Evolutionary conservation across 192 early-diverging fungal genomes (phyloP).

Genomic region (Pilaira anomala): DNA sequence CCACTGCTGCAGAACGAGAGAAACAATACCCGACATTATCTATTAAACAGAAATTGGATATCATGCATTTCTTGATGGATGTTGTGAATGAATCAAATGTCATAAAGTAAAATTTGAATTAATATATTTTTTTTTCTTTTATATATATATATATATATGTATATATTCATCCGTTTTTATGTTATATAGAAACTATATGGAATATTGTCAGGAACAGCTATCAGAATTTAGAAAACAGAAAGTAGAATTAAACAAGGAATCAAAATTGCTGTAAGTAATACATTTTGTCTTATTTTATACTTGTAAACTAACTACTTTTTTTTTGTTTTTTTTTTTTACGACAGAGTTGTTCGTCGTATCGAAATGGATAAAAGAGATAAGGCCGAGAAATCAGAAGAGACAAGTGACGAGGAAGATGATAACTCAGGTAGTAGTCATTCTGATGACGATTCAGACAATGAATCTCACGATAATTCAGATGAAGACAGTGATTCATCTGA

Average conservation of each 20-base stretch:
- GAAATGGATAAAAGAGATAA: slow-evolving; percentile 15
- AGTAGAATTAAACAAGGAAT: slow-evolving; percentile 32
- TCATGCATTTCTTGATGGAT: slow-evolving; percentile 29
- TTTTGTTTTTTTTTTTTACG: background rate
- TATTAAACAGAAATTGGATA: slow-evolving; percentile 21
- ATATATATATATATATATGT: background rate
- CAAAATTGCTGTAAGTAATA: slow-evolving; percentile 28
- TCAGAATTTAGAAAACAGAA: slow-evolving; percentile 32
- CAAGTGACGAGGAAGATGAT: slow-evolving; percentile 5
- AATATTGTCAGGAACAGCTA: slow-evolving; percentile 36
- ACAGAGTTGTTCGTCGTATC: background rate
- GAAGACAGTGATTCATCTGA: slow-evolving; percentile 10
- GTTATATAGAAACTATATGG: slow-evolving; percentile 32
- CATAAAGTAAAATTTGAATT: slow-evolving; percentile 26
- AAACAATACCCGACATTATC: slow-evolving; percentile 23
- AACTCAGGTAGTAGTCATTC: background rate
- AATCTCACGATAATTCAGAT: slow-evolving; percentile 19
- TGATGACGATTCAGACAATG: slow-evolving; percentile 15
- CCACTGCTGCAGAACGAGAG: slow-evolving; percentile 27
- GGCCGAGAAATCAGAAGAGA: slow-evolving; percentile 22
- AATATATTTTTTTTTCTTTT: background rate
- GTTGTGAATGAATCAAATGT: slow-evolving; percentile 30
- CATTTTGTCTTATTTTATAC: background rate
- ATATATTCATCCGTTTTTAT: too few relatives aligned
- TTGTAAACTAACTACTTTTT: too few relatives aligned